These are phyloP conservation scores for Cerioporus squamosus DNA, from an alignment of 1,284 basidiomycete species.

Conservation along the genomic window DNA sequence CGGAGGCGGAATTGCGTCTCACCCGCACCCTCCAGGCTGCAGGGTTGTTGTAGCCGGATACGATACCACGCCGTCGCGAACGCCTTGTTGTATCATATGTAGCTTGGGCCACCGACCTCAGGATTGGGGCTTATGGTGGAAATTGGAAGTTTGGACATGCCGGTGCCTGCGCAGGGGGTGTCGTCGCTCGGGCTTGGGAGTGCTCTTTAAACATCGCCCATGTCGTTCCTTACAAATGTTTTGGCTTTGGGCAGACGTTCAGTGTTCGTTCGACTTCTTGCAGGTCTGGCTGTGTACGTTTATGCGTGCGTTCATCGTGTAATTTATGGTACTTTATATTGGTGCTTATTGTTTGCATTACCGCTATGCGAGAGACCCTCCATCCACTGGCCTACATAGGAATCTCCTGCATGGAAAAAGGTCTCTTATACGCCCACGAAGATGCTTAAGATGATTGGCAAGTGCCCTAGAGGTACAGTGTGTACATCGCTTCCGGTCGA, in stretches of 20 bases:
- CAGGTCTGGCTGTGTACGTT: not conserved
- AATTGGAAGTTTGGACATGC: no score
- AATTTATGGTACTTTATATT: conserved; percentile 6
- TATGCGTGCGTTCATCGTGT: not conserved
- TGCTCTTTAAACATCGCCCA: not conserved
- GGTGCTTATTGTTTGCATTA: no score
- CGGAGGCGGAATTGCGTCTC: conserved; percentile 49
- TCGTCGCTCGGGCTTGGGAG: not conserved
- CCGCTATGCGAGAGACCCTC: no score
- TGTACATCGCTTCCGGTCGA: no score
- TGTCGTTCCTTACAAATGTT: not conserved
- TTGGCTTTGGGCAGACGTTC: not conserved
- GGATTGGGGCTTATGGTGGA: not conserved
- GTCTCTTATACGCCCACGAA: no score
- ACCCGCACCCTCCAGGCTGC: conserved; percentile 56
- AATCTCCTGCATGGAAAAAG: no score
- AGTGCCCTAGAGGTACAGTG: no score
- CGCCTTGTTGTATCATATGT: not conserved
- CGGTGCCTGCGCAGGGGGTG: no score
- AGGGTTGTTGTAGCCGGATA: conserved; percentile 45
- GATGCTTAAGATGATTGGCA: no score
- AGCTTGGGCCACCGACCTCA: not conserved
- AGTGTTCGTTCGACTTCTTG: no score
- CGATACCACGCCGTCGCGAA: not conserved
- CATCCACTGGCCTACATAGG: no score